A percentile compares a stretch with the other conserved stretches of the same genome.
These are phyloP conservation scores for Crucibulum laeve DNA, from an alignment of 768 basidiomycete species.

Conservation along the genomic window DNA sequence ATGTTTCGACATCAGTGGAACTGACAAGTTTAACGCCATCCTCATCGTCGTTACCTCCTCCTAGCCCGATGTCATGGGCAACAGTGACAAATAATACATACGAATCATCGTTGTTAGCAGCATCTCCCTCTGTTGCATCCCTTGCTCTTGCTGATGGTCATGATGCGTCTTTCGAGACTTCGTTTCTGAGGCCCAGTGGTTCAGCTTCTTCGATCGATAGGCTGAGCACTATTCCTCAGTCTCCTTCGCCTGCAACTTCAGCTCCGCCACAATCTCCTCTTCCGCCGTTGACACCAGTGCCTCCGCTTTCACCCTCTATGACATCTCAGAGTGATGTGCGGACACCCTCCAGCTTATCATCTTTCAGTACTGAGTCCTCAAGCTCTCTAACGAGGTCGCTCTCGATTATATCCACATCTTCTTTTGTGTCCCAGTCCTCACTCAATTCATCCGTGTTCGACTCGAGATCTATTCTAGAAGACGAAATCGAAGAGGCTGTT, in stretches of 20 bases:
- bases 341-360: conserved; percentile 29
- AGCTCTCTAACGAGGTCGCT: conserved; percentile 34
- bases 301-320: conserved; percentile 27
- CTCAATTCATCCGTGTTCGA: conserved; percentile 33
- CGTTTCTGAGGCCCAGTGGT: conserved; percentile 62
- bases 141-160: conserved; percentile 52
- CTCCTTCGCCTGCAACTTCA: conserved; percentile 24
- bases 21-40: conserved; percentile 37
- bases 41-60: conserved; percentile 28
- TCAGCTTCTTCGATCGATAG: conserved; percentile 39
- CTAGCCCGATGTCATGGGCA: conserved; percentile 47
- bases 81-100: conserved; percentile 65
- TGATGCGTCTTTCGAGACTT: conserved; percentile 72
- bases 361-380: conserved; percentile 23
- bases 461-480: conserved; percentile 27
- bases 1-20: conserved; percentile 32
- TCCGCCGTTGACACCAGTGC: conserved; percentile 34
- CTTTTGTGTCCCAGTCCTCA: conserved; percentile 41
- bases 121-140: conserved; percentile 61
- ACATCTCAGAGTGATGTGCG: conserved; percentile 21
- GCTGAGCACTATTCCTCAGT: conserved; percentile 40
- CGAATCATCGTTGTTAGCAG: conserved; percentile 70
- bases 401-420: conserved; percentile 29
- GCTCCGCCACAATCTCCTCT: conserved; percentile 24
- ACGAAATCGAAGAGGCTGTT: conserved; percentile 11